A percentile compares a stretch with the other conserved stretches of the same genome.
These are phyloP conservation scores for Metschnikowia hibisci DNA, from an alignment of 805 yeast genomes.

Conservation along the genomic window DNA sequence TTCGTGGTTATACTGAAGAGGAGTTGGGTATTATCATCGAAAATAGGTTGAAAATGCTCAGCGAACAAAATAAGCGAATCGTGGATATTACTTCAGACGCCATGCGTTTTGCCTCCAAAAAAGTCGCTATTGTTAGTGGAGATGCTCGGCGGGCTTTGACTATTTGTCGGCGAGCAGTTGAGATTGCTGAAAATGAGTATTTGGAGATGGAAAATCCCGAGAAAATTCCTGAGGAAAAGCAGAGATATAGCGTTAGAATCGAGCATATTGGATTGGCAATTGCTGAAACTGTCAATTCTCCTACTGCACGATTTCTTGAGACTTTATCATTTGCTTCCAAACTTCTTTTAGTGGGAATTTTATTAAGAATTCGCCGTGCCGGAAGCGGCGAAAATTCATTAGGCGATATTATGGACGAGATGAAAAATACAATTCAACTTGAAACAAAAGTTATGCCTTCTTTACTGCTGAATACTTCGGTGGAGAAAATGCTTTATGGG, in stretches of 20 bases:
- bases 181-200: slow-evolving; percentile 70
- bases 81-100: slow-evolving; percentile 63
- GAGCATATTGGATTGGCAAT: slow-evolving; percentile 76
- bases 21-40: slow-evolving; percentile 74
- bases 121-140: slow-evolving; percentile 94
- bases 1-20: slow-evolving; percentile 80
- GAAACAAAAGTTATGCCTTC: slow-evolving; percentile 27
- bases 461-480: slow-evolving; percentile 15
- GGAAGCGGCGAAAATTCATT: slow-evolving; percentile 68
- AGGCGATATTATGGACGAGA: slow-evolving; percentile 78
- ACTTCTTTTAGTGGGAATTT: slow-evolving; percentile 63
- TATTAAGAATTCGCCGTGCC: slow-evolving; percentile 60
- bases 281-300: slow-evolving; percentile 72
- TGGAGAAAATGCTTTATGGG: slow-evolving; percentile 26
- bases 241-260: slow-evolving; percentile 57
- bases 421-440: slow-evolving; percentile 48
- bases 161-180: slow-evolving; percentile 85
- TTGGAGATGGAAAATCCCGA: slow-evolving; percentile 24
- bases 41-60: slow-evolving; percentile 54
- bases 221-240: slow-evolving; percentile 26
- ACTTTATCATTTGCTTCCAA: slow-evolving; percentile 67
- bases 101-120: slow-evolving; percentile 85
- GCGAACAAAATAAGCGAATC: slow-evolving; percentile 35
- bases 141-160: slow-evolving; percentile 93
- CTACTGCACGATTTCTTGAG: slow-evolving; percentile 55